Conservation (phyloP, 805 yeast genomes). For the Candida sonorensis region DNA sequence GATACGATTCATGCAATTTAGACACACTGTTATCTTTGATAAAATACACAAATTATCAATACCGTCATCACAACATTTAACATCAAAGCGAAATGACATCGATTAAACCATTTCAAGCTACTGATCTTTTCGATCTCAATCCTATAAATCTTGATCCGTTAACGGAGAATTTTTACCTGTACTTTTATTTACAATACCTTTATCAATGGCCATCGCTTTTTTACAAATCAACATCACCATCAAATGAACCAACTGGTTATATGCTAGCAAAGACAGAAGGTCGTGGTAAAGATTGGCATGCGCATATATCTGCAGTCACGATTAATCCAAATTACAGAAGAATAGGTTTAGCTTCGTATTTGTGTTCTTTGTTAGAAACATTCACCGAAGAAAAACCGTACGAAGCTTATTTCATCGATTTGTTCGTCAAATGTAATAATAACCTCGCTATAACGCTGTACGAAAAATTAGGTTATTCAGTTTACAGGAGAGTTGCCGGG, state of each 20-base stretch:
- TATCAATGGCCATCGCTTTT: conserved; percentile 84
- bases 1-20: no score
- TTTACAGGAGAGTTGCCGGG: conserved; percentile 81
- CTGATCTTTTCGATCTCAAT: conserved; percentile 70
- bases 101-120: conserved; percentile 77
- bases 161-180: conserved; percentile 85
- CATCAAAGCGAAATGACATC: no score
- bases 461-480: conserved; percentile 79
- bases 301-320: conserved; percentile 95
- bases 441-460: conserved; percentile 72
- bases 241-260: conserved; percentile 48
- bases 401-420: conserved; percentile 77
- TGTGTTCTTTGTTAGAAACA: conserved; percentile 68
- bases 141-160: conserved; percentile 79
- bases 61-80: no score
- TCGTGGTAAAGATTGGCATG: conserved; percentile 77
- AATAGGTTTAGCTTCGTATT: conserved; percentile 74
- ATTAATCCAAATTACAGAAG: conserved; percentile 78
- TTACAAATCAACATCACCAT: conserved; percentile 54
- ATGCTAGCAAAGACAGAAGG: conserved; percentile 99
- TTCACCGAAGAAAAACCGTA: conserved; percentile 71
- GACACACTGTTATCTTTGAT: no score
- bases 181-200: conserved; percentile 79
- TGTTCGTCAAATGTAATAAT: conserved; percentile 87
- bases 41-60: no score